Percentiles rank a stretch among this genome's conserved stretches.
phyloP scores from a whole-genome alignment of 192 early-diverging fungal species.

The Coemansia sp. region DNA sequence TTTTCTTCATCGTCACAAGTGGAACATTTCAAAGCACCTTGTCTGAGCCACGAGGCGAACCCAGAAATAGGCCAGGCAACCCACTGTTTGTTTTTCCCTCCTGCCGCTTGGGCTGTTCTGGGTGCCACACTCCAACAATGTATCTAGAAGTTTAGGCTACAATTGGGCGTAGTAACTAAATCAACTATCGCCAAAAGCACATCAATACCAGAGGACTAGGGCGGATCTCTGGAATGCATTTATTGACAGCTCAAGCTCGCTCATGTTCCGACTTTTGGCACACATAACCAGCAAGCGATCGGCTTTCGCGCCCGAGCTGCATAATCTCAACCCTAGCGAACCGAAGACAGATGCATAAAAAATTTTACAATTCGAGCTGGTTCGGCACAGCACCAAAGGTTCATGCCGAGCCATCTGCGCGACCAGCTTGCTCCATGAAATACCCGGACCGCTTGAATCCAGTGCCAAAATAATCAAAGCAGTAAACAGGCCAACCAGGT shows the following conservation, averaged over 20 bases:
- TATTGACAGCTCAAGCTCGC: background rate
- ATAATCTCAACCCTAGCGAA: background rate
- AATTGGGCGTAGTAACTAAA: background rate
- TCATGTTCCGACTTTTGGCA: background rate
- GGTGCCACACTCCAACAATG: background rate
- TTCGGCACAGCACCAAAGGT: background rate
- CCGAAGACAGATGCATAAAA: background rate
- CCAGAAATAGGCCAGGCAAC: background rate
- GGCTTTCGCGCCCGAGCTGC: background rate
- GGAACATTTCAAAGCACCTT: background rate
- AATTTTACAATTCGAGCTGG: background rate
- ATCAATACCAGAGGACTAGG: background rate
- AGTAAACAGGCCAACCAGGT: background rate
- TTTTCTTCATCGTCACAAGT: background rate
- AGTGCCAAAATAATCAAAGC: background rate
- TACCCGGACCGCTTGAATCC: background rate
- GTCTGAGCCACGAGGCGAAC: background rate
- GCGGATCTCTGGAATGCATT: background rate
- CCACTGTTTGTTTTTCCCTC: background rate
- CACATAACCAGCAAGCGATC: background rate
- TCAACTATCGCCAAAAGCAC: background rate
- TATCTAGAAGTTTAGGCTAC: slow-evolving; percentile 7
- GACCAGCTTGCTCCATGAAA: background rate
- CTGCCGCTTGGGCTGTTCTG: background rate
- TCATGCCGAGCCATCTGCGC: background rate